Evolutionary conservation across 2,329 filamentous ascomycete genomes (phyloP).

Genomic region (Lachnellula arida): DNA sequence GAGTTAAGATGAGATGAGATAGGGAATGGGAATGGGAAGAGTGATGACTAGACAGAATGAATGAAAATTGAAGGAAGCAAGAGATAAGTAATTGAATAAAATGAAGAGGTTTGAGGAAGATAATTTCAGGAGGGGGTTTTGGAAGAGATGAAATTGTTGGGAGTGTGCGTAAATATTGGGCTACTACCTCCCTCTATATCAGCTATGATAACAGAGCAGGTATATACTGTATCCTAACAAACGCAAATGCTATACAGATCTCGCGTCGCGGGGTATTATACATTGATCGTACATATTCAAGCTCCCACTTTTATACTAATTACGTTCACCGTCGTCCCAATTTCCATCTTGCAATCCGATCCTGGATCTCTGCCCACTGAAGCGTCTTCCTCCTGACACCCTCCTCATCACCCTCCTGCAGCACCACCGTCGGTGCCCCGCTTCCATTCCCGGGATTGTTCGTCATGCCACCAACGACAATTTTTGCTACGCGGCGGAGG

Average conservation of each 20-base stretch:
- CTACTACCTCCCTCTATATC: too few relatives aligned
- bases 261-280: background rate
- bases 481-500: slow-evolving; percentile 71
- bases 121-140: too few relatives aligned
- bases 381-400: slow-evolving; percentile 64
- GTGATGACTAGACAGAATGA: too few relatives aligned
- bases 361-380: slow-evolving; percentile 85
- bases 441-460: slow-evolving; percentile 72
- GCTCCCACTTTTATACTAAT: background rate
- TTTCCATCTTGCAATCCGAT: slow-evolving; percentile 77
- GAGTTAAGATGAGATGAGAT: too few relatives aligned
- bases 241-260: background rate
- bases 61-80: too few relatives aligned
- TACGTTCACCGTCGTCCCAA: slow-evolving; percentile 57
- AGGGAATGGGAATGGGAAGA: too few relatives aligned
- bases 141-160: too few relatives aligned
- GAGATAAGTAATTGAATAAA: too few relatives aligned
- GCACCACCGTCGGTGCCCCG: slow-evolving; percentile 86
- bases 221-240: background rate
- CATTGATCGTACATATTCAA: slow-evolving; percentile 1
- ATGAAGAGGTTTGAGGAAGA: too few relatives aligned
- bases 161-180: too few relatives aligned
- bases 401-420: slow-evolving; percentile 78
- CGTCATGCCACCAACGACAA: slow-evolving; percentile 73
- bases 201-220: background rate